Conservation (phyloP, 1,284 basidiomycete genomes). For the Microbotryum violaceum region DNA sequence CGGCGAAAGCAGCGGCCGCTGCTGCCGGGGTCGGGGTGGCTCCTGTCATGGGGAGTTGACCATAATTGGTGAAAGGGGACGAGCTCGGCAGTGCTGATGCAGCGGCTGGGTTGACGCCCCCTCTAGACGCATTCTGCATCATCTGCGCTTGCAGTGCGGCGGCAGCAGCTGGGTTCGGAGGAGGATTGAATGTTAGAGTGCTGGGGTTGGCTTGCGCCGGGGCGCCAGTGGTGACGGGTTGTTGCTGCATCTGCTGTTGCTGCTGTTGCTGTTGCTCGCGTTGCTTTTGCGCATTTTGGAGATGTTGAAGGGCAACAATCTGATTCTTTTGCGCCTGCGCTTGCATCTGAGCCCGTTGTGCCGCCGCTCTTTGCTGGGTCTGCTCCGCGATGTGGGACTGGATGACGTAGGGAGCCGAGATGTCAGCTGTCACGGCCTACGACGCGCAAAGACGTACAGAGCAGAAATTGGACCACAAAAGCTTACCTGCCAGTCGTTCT, state of each 20-base stretch:
- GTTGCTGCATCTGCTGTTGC: conserved; percentile 6
- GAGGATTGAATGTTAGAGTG: conserved; percentile 1
- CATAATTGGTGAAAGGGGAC: background rate
- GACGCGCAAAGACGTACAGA: background rate
- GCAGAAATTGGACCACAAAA: background rate
- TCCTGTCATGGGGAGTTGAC: background rate
- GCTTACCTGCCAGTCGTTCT: conserved; percentile 19
- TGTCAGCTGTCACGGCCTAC: conserved; percentile 10
- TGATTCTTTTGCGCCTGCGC: conserved; percentile 8
- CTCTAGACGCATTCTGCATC: conserved; percentile 4
- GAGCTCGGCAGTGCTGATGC: conserved; percentile 4
- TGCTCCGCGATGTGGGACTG: background rate
- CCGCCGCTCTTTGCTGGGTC: background rate
- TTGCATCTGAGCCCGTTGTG: conserved; percentile 13
- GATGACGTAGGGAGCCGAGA: background rate
- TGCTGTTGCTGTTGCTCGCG: conserved; percentile 15
- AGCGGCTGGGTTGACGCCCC: conserved; percentile 8
- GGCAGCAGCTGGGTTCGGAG: conserved; percentile 14
- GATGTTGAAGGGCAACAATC: background rate
- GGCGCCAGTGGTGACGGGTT: background rate
- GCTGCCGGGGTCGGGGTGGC: background rate
- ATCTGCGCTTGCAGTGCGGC: conserved; percentile 10
- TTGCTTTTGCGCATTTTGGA: conserved; percentile 6
- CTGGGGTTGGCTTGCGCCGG: conserved; percentile 4
- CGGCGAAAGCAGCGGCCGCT: background rate